Evolutionary conservation across 768 basidiomycete genomes (phyloP), one percentile per base, ranked within the genome.

Genomic region (Glaciozyma antarctica): DNA sequence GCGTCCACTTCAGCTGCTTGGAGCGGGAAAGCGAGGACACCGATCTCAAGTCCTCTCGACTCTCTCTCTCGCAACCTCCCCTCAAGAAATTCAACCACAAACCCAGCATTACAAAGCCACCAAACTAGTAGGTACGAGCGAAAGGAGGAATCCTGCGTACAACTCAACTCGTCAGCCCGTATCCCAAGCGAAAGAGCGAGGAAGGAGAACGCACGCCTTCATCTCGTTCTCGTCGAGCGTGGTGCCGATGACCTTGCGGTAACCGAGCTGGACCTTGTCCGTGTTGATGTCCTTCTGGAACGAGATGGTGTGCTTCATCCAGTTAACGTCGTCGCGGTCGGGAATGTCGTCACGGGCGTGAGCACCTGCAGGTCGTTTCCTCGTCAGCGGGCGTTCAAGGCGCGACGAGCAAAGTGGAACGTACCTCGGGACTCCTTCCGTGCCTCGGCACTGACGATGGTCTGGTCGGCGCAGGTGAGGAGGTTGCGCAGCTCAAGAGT

Each of bases 291-390:
- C 86, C 63, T 79, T 84, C 76, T 92, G 92, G 85, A 88, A 92
- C n/a, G 89, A 88, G 56, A 98, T 83, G 1, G 91, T 90, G 78
- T 79, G 78, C 71, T 78, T 77, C 76, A 77, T 79, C 75, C 76
- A 76, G 34, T 28, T 26, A 30, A 24, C 82, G 75, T 99, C 94
- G 75, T 98, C 92, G 78, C 95, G 91, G 85, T 99, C 93, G n/a
- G 91, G 86, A 81, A 78, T 97, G 77, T 99, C 95, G 78, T 98
- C 95, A 73, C 95, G 90, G 57, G 95, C 95, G 75, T 99, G 95
- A 47, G 95, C 95, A 76, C 95, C 95, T 48, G 47, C n/a, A 21
- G n/a, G 32, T 32, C 47, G 47, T 17, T 21, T 48, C 4, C 2
- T 48, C n/a, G n/a, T n/a, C 19, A 48, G 47, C 5, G 3, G 8